A percentile compares a stretch with the other conserved stretches of the same genome.
phyloP scores from a whole-genome alignment of 176 grass and related monocot genomes.

The Lolium rigidum region DNA sequence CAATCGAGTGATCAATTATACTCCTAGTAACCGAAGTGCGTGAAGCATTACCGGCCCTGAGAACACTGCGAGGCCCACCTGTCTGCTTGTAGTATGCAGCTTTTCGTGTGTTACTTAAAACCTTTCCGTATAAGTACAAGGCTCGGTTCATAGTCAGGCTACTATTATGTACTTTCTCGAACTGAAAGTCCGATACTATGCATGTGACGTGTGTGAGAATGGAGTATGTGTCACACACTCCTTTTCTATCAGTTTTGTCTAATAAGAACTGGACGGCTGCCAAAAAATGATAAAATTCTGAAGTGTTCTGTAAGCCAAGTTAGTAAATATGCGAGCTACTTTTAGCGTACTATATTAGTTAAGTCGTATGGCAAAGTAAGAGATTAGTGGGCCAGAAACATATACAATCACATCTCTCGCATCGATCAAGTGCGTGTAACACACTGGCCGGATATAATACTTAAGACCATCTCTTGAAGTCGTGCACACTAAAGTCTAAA shows the following conservation, averaged over 20 bases:
- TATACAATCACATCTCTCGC: no score
- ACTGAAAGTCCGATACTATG: neutral
- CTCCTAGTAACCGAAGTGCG: no score
- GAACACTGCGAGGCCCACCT: no score
- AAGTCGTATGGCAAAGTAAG: neutral
- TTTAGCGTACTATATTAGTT: neutral
- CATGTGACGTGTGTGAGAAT: neutral
- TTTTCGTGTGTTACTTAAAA: no score
- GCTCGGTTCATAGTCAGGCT: no score
- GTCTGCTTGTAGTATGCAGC: no score
- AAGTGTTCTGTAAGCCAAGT: neutral
- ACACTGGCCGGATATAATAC: neutral
- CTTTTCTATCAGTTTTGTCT: neutral
- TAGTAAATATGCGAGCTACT: neutral
- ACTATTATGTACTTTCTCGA: no score
- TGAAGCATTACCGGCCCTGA: no score
- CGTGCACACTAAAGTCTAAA: neutral
- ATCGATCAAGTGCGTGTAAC: neutral
- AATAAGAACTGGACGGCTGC: neutral
- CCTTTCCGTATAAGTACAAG: no score
- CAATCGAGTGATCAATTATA: no score
- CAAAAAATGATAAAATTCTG: neutral
- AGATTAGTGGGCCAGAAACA: neutral
- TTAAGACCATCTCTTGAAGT: neutral
- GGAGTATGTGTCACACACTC: neutral